Evolutionary conservation across 148 eudicot species (phyloP).

Genomic region (Persicaria tinctoria): DNA sequence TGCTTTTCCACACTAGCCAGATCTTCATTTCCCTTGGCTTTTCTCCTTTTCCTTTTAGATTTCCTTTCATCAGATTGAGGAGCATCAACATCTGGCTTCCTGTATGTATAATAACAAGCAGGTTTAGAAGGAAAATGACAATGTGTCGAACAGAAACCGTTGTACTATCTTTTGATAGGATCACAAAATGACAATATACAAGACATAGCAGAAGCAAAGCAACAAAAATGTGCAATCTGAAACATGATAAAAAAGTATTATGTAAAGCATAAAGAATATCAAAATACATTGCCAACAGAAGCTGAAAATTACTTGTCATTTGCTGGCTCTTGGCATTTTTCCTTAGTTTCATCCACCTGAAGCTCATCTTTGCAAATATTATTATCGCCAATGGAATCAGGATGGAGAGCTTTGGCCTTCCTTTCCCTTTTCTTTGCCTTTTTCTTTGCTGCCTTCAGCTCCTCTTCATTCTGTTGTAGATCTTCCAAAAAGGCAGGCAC

Average conservation of each 20-base stretch:
- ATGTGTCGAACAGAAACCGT: neutral
- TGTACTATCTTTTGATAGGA: neutral
- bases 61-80: slow-evolving; percentile 32
- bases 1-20: slow-evolving; percentile 8
- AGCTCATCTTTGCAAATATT: slow-evolving; percentile 13
- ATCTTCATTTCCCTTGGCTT: slow-evolving; percentile 22
- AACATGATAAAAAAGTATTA: neutral
- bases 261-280: neutral
- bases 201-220: neutral
- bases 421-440: slow-evolving; percentile 24
- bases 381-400: slow-evolving; percentile 5
- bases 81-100: slow-evolving; percentile 25
- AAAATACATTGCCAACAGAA: neutral
- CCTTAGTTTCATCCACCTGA: slow-evolving; percentile 13
- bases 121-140: neutral
- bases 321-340: neutral
- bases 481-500: neutral
- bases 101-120: slow-evolving; percentile 11
- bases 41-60: slow-evolving; percentile 42
- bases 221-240: neutral
- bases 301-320: neutral
- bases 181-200: neutral
- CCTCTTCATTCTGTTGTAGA: slow-evolving; percentile 9
- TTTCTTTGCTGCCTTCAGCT: slow-evolving; percentile 18
- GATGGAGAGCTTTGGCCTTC: slow-evolving; percentile 18